phyloP scores from a whole-genome alignment of 495 filamentous ascomycete species.

The Lasiosphaeris hirsuta region DNA sequence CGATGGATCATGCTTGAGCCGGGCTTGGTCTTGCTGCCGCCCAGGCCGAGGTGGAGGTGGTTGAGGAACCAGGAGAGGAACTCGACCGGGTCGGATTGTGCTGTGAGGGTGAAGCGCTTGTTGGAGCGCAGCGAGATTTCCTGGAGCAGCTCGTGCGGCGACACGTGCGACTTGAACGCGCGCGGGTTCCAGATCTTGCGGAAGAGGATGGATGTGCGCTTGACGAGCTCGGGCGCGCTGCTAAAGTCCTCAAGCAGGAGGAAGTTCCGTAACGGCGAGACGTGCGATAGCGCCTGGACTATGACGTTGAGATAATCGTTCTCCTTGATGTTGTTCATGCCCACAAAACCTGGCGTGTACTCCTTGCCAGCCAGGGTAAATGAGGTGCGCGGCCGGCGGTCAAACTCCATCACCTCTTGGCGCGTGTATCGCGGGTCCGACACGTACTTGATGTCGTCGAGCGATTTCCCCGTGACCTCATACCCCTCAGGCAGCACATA shows the following conservation, averaged over 20 bases:
- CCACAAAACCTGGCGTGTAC: constrained; percentile 93
- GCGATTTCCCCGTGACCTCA: constrained; percentile 89
- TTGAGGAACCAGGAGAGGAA: constrained; percentile 98
- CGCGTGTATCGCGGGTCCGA: constrained; percentile 86
- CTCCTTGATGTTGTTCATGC: constrained; percentile 99
- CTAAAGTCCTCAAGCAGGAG: constrained; percentile 81
- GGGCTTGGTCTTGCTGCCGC: constrained; percentile 83
- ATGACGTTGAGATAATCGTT: constrained; percentile 99
- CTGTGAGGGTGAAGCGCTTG: constrained; percentile 87
- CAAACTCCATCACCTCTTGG: constrained; percentile 73
- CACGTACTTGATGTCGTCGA: constrained; percentile 98
- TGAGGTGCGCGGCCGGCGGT: constrained; percentile 68
- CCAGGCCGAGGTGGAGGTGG: constrained; percentile 85
- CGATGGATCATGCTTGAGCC: constrained; percentile 78
- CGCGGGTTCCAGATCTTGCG: constrained; percentile 98
- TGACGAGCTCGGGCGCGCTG: constrained; percentile 51
- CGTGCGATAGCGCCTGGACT: constrained; percentile 89
- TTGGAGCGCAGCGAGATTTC: constrained; percentile 86
- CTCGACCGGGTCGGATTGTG: constrained; percentile 92
- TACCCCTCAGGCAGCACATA: constrained; percentile 97
- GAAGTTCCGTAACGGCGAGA: constrained; percentile 85
- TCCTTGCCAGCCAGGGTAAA: constrained; percentile 77
- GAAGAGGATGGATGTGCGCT: constrained; percentile 85
- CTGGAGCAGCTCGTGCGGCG: constrained; percentile 93
- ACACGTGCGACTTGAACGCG: constrained; percentile 96